phyloP scores from a whole-genome alignment of 768 basidiomycete species.

The Pulveroboletus sp. region DNA sequence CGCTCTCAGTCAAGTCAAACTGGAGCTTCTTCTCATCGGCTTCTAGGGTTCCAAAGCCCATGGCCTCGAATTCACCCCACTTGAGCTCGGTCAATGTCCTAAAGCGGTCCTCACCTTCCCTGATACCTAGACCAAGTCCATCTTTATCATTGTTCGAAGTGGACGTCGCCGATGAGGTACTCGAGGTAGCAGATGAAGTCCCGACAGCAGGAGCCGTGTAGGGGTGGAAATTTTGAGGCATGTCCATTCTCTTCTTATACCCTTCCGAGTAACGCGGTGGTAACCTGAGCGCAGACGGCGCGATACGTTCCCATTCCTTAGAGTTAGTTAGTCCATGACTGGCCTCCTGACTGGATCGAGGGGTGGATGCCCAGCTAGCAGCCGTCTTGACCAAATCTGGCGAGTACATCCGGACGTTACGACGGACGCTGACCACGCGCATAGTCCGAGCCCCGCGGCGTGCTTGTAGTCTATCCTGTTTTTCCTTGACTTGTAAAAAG shows the following conservation, averaged over 20 bases:
- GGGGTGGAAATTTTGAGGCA: conserved; percentile 58
- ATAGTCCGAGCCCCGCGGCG: conserved; percentile 73
- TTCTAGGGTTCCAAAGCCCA: conserved; percentile 65
- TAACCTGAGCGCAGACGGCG: conserved; percentile 55
- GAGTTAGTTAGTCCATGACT: conserved; percentile 45
- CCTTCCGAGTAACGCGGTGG: conserved; percentile 67
- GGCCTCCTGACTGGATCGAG: conserved; percentile 22
- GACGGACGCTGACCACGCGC: conserved; percentile 69
- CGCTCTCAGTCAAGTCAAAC: conserved; percentile 90
- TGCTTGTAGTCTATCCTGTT: conserved; percentile 51
- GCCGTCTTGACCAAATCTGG: conserved; percentile 74
- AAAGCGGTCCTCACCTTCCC: conserved; percentile 64
- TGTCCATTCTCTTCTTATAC: conserved; percentile 73
- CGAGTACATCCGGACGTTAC: conserved; percentile 85
- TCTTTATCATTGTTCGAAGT: conserved; percentile 30
- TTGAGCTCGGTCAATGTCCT: conserved; percentile 78
- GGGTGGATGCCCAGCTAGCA: conserved; percentile 42
- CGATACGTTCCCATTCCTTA: conserved; percentile 76
- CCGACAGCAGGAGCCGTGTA: conserved; percentile 28
- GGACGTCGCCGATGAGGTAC: conserved; percentile 35
- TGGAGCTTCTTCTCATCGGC: conserved; percentile 66
- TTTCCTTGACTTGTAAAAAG: conserved; percentile 46
- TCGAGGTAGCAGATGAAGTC: conserved; percentile 40
- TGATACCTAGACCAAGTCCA: conserved; percentile 29
- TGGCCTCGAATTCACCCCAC: conserved; percentile 88